These are phyloP conservation scores for Apium graveolens DNA, from an alignment of 129 eudicot species.

Conservation along the genomic window DNA sequence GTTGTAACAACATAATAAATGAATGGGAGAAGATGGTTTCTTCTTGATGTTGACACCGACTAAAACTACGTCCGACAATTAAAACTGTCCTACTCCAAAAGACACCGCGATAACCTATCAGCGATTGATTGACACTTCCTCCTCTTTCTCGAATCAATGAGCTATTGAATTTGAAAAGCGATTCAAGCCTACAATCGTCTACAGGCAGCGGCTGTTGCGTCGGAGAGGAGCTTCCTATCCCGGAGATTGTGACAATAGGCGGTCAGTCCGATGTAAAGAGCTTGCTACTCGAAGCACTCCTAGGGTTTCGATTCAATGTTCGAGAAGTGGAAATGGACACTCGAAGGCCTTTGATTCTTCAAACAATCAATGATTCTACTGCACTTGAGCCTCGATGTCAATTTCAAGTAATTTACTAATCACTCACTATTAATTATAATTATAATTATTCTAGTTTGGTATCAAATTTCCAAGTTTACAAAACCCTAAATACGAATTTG, in stretches of 20 bases:
- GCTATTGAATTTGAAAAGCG: constrained; percentile 44
- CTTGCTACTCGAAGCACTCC: constrained; percentile 90
- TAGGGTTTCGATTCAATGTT: constrained; percentile 92
- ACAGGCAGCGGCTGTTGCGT: constrained; percentile 94
- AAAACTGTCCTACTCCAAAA: constrained; percentile 23
- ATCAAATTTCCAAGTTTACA: no score
- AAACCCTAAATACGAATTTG: background rate
- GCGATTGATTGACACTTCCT: constrained; percentile 10
- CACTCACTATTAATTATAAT: background rate
- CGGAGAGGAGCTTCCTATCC: constrained; percentile 93
- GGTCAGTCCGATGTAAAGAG: constrained; percentile 99
- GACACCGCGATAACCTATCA: constrained; percentile 30
- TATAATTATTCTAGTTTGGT: background rate
- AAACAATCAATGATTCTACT: constrained; percentile 82
- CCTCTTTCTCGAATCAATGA: constrained; percentile 17
- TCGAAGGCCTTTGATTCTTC: constrained; percentile 82
- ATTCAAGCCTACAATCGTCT: constrained; percentile 84
- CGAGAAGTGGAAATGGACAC: constrained; percentile 99
- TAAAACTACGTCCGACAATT: constrained; percentile 35
- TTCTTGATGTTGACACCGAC: constrained; percentile 54
- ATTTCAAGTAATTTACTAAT: constrained; percentile 50
- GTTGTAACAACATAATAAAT: no score
- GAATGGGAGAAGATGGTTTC: no score
- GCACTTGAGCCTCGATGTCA: constrained; percentile 84
- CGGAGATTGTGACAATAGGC: constrained; percentile 92